Percentiles rank a stretch among this genome's conserved stretches.
Conservation (phyloP, 1,284 basidiomycete genomes). For the Leccinum solheimii region DNA sequence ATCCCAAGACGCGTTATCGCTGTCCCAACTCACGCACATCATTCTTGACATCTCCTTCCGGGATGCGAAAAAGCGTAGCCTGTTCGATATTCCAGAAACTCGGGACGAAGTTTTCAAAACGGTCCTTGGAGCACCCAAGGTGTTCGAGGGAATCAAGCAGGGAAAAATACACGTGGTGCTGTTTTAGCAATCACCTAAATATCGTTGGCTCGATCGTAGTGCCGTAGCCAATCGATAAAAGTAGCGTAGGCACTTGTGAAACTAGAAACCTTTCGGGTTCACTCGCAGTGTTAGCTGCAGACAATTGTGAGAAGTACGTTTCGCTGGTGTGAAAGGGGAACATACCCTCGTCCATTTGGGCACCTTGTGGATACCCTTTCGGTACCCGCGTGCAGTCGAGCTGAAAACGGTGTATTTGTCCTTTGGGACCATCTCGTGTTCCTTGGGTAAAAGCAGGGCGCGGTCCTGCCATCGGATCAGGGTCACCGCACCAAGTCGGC, state of each 20-base stretch:
- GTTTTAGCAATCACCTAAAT: conserved; percentile 46
- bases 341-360: conserved; percentile 91
- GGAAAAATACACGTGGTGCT: conserved; percentile 77
- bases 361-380: conserved; percentile 96
- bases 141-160: conserved; percentile 61
- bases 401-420: conserved; percentile 98
- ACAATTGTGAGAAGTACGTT: conserved; percentile 15
- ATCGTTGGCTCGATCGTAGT: background rate
- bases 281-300: conserved; percentile 75
- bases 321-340: conserved; percentile 15
- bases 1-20: conserved; percentile 60
- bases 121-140: conserved; percentile 60
- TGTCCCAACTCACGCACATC: conserved; percentile 77
- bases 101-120: conserved; percentile 78
- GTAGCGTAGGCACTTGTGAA: conserved; percentile 38
- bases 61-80: conserved; percentile 71
- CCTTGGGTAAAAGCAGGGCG: conserved; percentile 81
- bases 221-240: conserved; percentile 15
- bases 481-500: background rate
- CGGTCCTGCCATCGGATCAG: conserved; percentile 44
- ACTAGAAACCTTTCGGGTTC: conserved; percentile 88
- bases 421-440: conserved; percentile 81
- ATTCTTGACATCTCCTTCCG: conserved; percentile 71
- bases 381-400: conserved; percentile 69
- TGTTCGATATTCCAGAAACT: conserved; percentile 81